Conservation (phyloP, 2,329 filamentous ascomycete species). For the Colletotrichum scovillei region DNA sequence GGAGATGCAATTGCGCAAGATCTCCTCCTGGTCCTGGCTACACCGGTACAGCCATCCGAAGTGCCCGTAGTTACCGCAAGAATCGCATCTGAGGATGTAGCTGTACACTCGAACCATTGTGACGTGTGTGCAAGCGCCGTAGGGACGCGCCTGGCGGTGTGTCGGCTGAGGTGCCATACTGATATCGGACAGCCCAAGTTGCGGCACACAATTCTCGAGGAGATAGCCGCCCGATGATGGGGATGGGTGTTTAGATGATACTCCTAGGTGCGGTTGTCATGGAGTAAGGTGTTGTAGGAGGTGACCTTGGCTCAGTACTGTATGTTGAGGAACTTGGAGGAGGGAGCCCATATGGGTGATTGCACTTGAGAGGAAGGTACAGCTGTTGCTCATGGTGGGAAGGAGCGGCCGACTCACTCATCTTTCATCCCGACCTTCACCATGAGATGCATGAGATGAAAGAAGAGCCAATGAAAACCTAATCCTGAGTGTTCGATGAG, state of each 20-base stretch:
- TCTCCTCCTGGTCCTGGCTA: constrained; percentile 68
- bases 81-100: constrained; percentile 61
- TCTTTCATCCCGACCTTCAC: background rate
- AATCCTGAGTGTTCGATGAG: background rate
- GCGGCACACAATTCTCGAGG: background rate
- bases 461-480: background rate
- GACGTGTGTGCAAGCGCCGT: constrained; percentile 70
- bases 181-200: background rate
- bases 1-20: constrained; percentile 45
- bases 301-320: background rate
- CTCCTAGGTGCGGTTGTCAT: background rate
- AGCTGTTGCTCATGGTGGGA: background rate
- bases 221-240: background rate
- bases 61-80: constrained; percentile 66
- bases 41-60: constrained; percentile 82
- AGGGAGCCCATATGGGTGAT: background rate
- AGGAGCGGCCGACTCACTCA: constrained; percentile 5
- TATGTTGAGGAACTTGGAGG: background rate
- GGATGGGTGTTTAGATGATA: background rate
- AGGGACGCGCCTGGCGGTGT: constrained; percentile 1
- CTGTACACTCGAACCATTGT: constrained; percentile 75
- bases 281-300: background rate
- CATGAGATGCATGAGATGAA: background rate
- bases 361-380: constrained; percentile 8
- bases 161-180: constrained; percentile 15